Base-by-base conservation (phyloP, 192 early-diverging fungal species). In the Phycomyces nitens region DNA sequence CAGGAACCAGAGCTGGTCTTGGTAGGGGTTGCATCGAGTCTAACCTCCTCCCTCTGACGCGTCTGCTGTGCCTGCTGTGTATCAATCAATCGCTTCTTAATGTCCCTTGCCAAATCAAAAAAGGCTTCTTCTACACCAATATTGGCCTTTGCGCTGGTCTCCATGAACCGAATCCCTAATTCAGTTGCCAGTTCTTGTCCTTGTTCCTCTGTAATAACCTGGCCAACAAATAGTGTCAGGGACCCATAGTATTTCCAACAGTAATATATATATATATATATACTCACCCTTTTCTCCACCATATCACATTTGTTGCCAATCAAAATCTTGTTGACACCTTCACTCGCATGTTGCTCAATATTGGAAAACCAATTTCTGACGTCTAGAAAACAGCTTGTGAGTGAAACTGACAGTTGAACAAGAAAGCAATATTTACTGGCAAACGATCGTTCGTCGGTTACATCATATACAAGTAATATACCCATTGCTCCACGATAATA, bases 401-500 rank as follows among this genome's bases (percentile, higher is more conserved):
- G n/a, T n/a, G n/a, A n/a, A n/a, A n/a, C n/a, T n/a, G n/a, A n/a
- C n/a, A n/a, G n/a, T n/a, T n/a, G 14, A 34, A n/a, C 44, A 27
- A 23, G 29, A 10, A n/a, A 42, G n/a, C 16, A 34, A 34, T 34
- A 34, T 81, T 70, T 86, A 93, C 92, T 98, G 76, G 92, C 92
- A 79, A 98, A 99, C 20, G 95, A 97, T 47, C 93, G 86, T 76
- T 99, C 97, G 71, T 99, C 95, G 1, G 97, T 99, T 43, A 96
- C 94, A 82, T 99, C 97, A 77, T 99, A 99, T 9, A 94, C 92
- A 53, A 99, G 78, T 62, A 99, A 79, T 60, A 99, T 98, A 27
- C 97, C 97, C 97, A 99, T 99, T 55, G 97, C 97, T 59, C 97
- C 97, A 62, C 97, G 91, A 76, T 99, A 99, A 81, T 99, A 99